These are phyloP conservation scores for Beauveria caledonica DNA, from an alignment of 2,329 filamentous ascomycete species.

Conservation along the genomic window DNA sequence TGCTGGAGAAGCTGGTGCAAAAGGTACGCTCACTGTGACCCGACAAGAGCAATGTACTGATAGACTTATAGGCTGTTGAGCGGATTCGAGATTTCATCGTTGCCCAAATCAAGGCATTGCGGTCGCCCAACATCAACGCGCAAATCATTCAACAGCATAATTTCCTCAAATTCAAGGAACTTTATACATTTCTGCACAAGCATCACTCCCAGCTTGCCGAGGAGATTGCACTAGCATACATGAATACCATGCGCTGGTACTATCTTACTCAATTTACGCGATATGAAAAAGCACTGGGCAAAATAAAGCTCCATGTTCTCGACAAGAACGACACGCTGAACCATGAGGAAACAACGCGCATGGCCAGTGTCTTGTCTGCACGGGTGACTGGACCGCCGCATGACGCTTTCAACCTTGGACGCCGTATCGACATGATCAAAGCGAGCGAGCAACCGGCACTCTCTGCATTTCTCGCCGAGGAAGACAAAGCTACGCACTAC, in stretches of 20 bases:
- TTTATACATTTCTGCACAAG: constrained; percentile 76
- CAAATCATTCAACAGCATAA: constrained; percentile 94
- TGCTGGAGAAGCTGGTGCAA: constrained; percentile 74
- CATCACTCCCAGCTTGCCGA: constrained; percentile 78
- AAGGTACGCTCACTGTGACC: constrained; percentile 45
- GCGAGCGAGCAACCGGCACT: constrained; percentile 66
- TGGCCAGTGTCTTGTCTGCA: constrained; percentile 48
- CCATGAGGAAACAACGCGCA: constrained; percentile 63
- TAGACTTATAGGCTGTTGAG: constrained; percentile 64
- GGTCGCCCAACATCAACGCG: constrained; percentile 93
- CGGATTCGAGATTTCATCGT: constrained; percentile 92
- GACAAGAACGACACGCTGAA: constrained; percentile 80
- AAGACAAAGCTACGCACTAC: constrained; percentile 78
- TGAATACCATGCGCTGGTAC: constrained; percentile 99
- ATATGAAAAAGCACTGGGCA: constrained; percentile 76
- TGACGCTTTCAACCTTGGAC: constrained; percentile 83
- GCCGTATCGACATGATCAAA: constrained; percentile 74
- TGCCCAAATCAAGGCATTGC: constrained; percentile 84
- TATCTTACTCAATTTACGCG: constrained; percentile 85
- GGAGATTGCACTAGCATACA: constrained; percentile 86
- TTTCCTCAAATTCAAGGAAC: constrained; percentile 79
- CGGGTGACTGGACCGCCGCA: constrained; percentile 51
- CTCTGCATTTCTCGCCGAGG: constrained; percentile 83
- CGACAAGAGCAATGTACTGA: constrained; percentile 11
- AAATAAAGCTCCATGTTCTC: constrained; percentile 72